A percentile compares a stretch with the other conserved stretches of the same genome.
Evolutionary conservation across 2,329 filamentous ascomycete genomes (phyloP).

Genomic region (Exophiala dermatitidis): DNA sequence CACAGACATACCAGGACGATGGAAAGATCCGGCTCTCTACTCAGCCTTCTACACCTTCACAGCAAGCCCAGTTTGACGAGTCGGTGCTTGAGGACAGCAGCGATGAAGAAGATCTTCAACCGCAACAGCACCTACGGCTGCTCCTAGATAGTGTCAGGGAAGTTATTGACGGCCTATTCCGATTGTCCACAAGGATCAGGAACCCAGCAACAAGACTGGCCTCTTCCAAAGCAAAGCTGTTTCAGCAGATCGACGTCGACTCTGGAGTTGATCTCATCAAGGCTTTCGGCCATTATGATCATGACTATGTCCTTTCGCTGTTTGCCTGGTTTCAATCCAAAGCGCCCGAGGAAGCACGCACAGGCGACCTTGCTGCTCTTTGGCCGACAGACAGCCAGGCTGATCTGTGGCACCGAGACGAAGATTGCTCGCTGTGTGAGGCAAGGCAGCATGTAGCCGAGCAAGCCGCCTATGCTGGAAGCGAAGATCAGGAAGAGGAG

Average conservation of each 20-base stretch:
- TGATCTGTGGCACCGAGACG: not conserved
- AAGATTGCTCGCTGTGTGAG: not conserved
- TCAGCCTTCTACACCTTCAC: not conserved
- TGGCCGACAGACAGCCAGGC: not conserved
- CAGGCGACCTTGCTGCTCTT: not conserved
- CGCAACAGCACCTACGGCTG: not conserved
- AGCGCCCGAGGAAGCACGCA: not conserved
- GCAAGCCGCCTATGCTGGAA: not conserved
- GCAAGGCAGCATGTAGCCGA: not conserved
- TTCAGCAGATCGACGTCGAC: slow-evolving; percentile 4
- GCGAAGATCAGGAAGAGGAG: not conserved
- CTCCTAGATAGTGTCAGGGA: slow-evolving; percentile 7
- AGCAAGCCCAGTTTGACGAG: not conserved
- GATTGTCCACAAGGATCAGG: slow-evolving; percentile 15
- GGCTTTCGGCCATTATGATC: slow-evolving; percentile 4
- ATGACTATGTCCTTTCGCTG: slow-evolving; percentile 7
- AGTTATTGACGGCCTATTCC: slow-evolving; percentile 14
- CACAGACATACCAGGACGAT: not conserved
- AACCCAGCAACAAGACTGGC: slow-evolving; percentile 13
- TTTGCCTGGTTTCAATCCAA: slow-evolving; percentile 3
- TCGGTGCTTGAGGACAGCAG: not conserved
- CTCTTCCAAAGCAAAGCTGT: slow-evolving; percentile 9
- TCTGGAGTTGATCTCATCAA: slow-evolving; percentile 14
- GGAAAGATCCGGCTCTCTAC: not conserved
- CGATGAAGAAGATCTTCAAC: not conserved